Evolutionary conservation across 805 yeast genomes (phyloP), one percentile per base, ranked within the genome.

Genomic region (Barnettozyma sucrosica): DNA sequence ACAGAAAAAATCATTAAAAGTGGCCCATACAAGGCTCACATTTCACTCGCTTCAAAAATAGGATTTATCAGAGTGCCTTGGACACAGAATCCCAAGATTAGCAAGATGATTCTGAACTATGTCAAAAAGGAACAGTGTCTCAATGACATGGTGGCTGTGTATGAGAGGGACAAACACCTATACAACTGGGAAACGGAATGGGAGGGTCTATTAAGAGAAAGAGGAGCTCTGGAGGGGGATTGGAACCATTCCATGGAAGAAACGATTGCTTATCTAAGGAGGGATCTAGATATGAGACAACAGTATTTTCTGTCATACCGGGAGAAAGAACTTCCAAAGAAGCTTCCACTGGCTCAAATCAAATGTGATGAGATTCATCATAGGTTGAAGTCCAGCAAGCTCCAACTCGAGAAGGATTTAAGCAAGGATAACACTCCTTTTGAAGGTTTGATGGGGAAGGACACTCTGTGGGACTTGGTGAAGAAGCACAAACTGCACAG

Each of bases 171-270:
- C 18, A 48, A 36, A 25, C 40, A 51, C 46, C 10, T 54, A 6
- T 56, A 55, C 28, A 33, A 51, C 4, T 16, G 25, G 32, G 59
- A 58, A 28, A 42, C 37, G 7, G 16, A 34, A 3, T 58, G 58
- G 60, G 56, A 52, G 42, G 36, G 21, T 6, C 25, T 25, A 14
- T n/a, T 36, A 9, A 24, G 30, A 23, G 34, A 21, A 4, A 34
- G 11, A 18, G 14, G 8, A 18, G 21, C 11, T 16, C 21, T 48
- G 24, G 30, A 19, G 7, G 33, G 18, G 3, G 54, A 54, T 13
- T 68, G 72, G 71, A 44, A 57, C n/a, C 28, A 36, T 7, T 61
- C 64, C 2, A 41, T 66, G 4, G 32, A 45, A 14, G 55, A 57
- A 5, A 46, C 53, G 3, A 41, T 65, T 10, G 34, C 37, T 4